phyloP scores from a whole-genome alignment of 768 basidiomycete genomes.

The Suillus discolor region DNA sequence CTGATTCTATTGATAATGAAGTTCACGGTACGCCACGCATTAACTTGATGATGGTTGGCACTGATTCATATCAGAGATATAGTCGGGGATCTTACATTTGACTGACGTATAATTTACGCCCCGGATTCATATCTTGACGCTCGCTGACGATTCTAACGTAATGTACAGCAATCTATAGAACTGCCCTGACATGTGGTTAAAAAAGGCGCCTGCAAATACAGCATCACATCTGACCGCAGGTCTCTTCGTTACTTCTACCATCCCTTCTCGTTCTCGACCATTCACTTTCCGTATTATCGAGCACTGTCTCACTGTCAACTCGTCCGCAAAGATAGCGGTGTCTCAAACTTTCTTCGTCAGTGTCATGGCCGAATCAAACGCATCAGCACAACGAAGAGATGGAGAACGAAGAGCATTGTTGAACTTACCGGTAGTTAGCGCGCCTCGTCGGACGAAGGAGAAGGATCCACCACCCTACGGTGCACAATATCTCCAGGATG shows the following conservation, averaged over 20 bases:
- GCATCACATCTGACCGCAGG: background rate
- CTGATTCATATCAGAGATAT: no score
- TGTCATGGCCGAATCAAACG: background rate
- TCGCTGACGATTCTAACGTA: background rate
- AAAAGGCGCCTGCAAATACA: background rate
- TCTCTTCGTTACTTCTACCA: background rate
- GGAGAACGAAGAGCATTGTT: background rate
- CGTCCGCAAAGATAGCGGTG: background rate
- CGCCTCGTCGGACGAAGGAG: background rate
- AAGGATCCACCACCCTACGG: background rate
- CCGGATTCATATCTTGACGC: background rate
- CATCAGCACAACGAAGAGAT: background rate
- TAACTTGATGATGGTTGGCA: no score
- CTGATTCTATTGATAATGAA: no score
- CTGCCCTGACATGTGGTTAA: background rate
- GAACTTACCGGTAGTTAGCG: background rate
- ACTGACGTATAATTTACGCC: background rate
- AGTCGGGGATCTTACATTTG: no score
- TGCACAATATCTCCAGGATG: background rate
- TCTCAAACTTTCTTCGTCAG: background rate
- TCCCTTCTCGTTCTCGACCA: background rate
- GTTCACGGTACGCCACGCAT: no score
- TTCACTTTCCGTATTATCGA: background rate
- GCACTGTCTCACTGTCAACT: background rate
- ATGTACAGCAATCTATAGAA: background rate